These are phyloP conservation scores for Millerozyma acaciae DNA, from an alignment of 805 yeast species.

Conservation along the genomic window DNA sequence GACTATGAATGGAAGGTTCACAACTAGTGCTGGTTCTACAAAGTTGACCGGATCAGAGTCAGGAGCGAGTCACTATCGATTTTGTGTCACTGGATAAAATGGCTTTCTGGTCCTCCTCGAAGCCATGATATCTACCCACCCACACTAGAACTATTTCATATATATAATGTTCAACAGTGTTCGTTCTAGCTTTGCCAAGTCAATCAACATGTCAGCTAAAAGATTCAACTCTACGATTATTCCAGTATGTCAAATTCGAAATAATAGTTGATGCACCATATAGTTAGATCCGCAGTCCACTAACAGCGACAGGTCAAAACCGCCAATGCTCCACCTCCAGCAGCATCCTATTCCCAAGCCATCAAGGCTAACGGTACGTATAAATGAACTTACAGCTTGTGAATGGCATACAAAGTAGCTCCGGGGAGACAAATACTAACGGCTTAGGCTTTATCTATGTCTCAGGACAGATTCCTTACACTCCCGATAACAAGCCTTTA, in stretches of 20 bases:
- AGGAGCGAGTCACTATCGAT: no score
- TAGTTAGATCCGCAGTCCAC: neutral
- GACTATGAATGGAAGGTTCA: no score
- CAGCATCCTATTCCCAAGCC: conserved; percentile 96
- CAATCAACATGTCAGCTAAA: conserved; percentile 19
- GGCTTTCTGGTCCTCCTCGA: no score
- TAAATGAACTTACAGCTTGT: neutral
- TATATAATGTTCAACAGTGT: conserved; percentile 3
- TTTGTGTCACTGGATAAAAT: no score
- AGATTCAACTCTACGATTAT: conserved; percentile 26
- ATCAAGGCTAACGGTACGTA: conserved; percentile 69
- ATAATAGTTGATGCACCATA: neutral
- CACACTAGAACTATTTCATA: neutral
- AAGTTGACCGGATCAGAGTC: no score
- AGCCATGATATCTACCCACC: neutral
- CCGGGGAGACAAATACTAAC: conserved; percentile 7
- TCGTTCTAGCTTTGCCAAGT: conserved; percentile 14
- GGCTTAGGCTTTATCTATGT: conserved; percentile 71
- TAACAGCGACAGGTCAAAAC: conserved; percentile 51
- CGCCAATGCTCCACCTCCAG: conserved; percentile 88
- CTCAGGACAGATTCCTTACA: conserved; percentile 93
- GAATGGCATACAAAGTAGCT: neutral
- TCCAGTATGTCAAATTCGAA: conserved; percentile 23
- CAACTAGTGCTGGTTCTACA: no score
- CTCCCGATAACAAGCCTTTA: conserved; percentile 75